A percentile compares a stretch with the other conserved stretches of the same genome.
These are phyloP conservation scores for Rhododendron molle DNA, from an alignment of 148 eudicot genomes.

Conservation along the genomic window DNA sequence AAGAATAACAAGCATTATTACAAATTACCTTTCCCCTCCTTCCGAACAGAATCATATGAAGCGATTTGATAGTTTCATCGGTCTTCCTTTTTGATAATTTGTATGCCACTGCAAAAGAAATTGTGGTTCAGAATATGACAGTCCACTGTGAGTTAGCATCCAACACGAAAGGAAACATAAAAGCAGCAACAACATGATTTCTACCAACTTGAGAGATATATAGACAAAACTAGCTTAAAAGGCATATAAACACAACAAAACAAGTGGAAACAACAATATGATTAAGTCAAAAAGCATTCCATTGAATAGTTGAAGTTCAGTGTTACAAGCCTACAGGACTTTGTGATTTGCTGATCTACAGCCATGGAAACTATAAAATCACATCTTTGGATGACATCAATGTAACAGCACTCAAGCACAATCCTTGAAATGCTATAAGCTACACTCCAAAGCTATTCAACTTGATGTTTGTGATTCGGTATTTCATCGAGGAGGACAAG, in stretches of 20 bases:
- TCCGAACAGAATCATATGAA: slow-evolving; percentile 73
- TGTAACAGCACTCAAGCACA: not conserved
- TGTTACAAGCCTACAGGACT: not conserved
- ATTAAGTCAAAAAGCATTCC: not conserved
- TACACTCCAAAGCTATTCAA: not conserved
- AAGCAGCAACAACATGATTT: not conserved
- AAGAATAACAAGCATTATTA: not conserved
- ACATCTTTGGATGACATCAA: not conserved
- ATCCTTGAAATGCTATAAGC: not conserved
- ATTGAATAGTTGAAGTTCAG: not conserved
- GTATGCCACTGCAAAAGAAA: slow-evolving; percentile 63
- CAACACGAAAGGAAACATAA: not conserved
- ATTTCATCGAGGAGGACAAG: not conserved
- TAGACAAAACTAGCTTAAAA: not conserved
- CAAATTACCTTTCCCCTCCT: slow-evolving; percentile 82
- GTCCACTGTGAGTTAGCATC: not conserved
- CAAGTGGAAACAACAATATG: not conserved
- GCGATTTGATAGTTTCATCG: slow-evolving; percentile 68
- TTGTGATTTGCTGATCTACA: not conserved
- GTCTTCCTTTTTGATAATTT: slow-evolving; percentile 78
- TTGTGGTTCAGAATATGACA: not conserved
- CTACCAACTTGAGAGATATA: not conserved
- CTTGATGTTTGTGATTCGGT: not conserved
- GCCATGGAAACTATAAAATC: not conserved
- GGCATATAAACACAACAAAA: not conserved